These are phyloP conservation scores for Dimargaris xerosporica DNA, from an alignment of 192 early-diverging fungal genomes.

Conservation along the genomic window DNA sequence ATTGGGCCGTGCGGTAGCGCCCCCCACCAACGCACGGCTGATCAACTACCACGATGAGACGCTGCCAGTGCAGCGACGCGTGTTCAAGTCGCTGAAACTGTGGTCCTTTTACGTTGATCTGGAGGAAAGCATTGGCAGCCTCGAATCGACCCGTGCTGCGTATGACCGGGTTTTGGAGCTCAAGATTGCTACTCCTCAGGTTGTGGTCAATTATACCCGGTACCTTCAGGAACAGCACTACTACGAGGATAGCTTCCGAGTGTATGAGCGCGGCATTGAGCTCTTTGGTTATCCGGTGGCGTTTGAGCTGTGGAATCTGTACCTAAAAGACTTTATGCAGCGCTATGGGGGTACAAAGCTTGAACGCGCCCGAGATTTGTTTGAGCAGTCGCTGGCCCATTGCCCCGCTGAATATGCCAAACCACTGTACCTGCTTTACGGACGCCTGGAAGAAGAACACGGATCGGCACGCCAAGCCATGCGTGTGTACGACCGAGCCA, in stretches of 20 bases:
- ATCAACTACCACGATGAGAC: constrained; percentile 71
- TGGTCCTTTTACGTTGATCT: constrained; percentile 94
- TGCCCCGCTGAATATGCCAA: constrained; percentile 78
- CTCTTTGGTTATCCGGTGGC: constrained; percentile 94
- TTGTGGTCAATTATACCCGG: constrained; percentile 86
- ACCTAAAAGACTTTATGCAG: constrained; percentile 68
- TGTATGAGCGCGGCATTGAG: constrained; percentile 92
- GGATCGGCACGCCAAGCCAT: constrained; percentile 85
- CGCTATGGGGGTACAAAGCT: constrained; percentile 78
- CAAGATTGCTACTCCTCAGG: constrained; percentile 87
- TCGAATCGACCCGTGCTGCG: constrained; percentile 59
- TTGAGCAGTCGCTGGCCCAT: constrained; percentile 81
- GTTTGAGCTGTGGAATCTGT: constrained; percentile 94
- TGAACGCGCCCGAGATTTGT: constrained; percentile 86
- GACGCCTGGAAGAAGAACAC: constrained; percentile 79
- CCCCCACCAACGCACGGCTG: constrained; percentile 22
- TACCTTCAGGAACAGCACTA: constrained; percentile 79
- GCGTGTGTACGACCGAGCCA: constrained; percentile 86
- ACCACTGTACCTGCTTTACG: constrained; percentile 77
- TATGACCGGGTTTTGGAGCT: constrained; percentile 91
- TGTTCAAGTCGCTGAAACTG: constrained; percentile 74
- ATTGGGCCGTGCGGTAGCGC: constrained; percentile 61
- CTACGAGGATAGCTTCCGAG: constrained; percentile 91
- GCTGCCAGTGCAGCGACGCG: constrained; percentile 53
- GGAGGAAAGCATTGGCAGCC: constrained; percentile 71